Evolutionary conservation across 2,329 filamentous ascomycete genomes (phyloP).

Genomic region (Penicillium psychrosexuale): DNA sequence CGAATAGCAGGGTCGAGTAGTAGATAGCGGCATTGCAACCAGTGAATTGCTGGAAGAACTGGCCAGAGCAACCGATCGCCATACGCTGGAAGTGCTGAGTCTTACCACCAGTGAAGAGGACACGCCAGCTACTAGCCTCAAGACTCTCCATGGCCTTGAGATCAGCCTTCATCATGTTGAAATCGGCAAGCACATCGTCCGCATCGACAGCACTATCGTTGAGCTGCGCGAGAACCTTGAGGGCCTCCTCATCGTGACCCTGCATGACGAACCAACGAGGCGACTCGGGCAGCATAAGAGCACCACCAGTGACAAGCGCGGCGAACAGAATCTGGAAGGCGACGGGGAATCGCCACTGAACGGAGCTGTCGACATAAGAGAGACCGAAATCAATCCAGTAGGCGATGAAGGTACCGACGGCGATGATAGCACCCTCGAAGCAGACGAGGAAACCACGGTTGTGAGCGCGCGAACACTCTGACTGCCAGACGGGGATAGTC

Average conservation of each 20-base stretch:
- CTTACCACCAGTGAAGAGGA: slow-evolving; percentile 28
- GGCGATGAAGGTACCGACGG: slow-evolving; percentile 32
- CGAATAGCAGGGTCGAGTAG: slow-evolving; percentile 45
- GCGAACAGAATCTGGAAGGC: slow-evolving; percentile 49
- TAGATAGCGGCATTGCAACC: slow-evolving; percentile 48
- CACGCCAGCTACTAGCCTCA: slow-evolving; percentile 21
- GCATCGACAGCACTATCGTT: slow-evolving; percentile 40
- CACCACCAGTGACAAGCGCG: slow-evolving; percentile 21
- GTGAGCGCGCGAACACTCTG: slow-evolving; percentile 34
- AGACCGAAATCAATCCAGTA: slow-evolving; percentile 39
- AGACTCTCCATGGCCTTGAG: slow-evolving; percentile 38
- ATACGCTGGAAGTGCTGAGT: slow-evolving; percentile 32
- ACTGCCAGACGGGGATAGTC: slow-evolving; percentile 42
- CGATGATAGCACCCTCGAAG: slow-evolving; percentile 35
- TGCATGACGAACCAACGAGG: slow-evolving; percentile 55
- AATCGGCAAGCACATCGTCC: slow-evolving; percentile 27
- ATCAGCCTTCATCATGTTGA: slow-evolving; percentile 47
- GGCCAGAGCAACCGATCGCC: slow-evolving; percentile 27
- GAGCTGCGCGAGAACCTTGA: slow-evolving; percentile 49
- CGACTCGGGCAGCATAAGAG: slow-evolving; percentile 48
- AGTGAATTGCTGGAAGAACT: slow-evolving; percentile 44
- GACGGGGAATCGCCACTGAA: slow-evolving; percentile 47
- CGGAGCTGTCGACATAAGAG: slow-evolving; percentile 31
- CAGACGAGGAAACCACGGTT: slow-evolving; percentile 37
- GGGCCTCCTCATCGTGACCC: slow-evolving; percentile 48